A percentile compares a stretch with the other conserved stretches of the same genome.
Evolutionary conservation across 140 eudicot species (phyloP).

Genomic region (Stevia rebaudiana): DNA sequence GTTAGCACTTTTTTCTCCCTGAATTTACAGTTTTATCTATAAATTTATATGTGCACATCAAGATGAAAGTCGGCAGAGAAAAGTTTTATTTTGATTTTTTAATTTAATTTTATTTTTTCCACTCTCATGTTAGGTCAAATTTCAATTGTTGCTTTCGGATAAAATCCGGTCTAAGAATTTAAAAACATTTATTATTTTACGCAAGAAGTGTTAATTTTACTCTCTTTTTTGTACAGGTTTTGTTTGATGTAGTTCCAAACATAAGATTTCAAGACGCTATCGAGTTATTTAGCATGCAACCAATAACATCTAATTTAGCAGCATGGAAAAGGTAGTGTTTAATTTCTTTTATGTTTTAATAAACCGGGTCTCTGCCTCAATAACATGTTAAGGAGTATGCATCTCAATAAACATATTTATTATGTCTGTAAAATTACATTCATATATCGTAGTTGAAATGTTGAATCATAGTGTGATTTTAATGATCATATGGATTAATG

Average conservation of each 20-base stretch:
- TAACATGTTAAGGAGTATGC: neutral
- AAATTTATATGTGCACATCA: neutral
- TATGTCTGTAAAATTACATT: neutral
- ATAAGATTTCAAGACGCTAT: slow-evolving; percentile 85
- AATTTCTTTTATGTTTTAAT: neutral
- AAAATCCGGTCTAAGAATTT: neutral
- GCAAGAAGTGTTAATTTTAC: neutral
- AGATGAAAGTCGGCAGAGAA: neutral
- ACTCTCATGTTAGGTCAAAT: slow-evolving; percentile 5
- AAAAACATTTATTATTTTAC: neutral
- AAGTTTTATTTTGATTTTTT: no score
- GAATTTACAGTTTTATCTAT: slow-evolving; percentile 5
- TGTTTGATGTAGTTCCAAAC: slow-evolving; percentile 89
- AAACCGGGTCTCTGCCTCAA: neutral
- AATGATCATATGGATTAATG: neutral
- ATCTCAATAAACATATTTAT: slow-evolving; percentile 2
- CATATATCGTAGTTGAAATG: neutral
- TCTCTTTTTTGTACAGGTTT: slow-evolving; percentile 46
- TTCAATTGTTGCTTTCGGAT: slow-evolving; percentile 11
- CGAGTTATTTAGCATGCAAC: slow-evolving; percentile 94
- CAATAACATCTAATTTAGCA: slow-evolving; percentile 71
- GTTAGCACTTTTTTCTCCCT: slow-evolving; percentile 2
- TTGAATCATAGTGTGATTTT: neutral
- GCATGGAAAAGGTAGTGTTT: slow-evolving; percentile 82
- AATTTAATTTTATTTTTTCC: no score